Base-by-base conservation (phyloP, 2,329 filamentous ascomycete genomes). In the Pseudocercospora musae region DNA sequence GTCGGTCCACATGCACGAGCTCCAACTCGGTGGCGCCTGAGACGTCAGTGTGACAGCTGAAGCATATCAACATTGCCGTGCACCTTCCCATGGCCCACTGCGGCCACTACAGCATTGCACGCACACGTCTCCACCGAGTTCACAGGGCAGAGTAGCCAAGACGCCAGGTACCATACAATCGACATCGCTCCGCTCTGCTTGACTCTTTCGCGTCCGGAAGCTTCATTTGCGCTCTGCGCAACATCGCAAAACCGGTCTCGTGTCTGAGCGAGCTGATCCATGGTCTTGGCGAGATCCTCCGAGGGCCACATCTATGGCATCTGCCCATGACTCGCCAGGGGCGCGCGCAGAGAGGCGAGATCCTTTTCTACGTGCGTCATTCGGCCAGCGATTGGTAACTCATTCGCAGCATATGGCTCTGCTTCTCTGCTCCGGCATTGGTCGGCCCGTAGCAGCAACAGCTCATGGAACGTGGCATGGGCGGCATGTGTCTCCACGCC, bases 251-350 rank as follows among this genome's bases (percentile, higher is more conserved):
- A 46, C 2, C 18, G 18, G 42, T 46, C 42, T 46, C 18, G 23
- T n/a, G 1, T 46, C 42, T 23, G 18, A 46, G 18, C 18, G 23
- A 54, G 58, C 49, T 29, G 21, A 52, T 60, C 49, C 15, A 55
- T 50, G 37, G 27, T 27, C 46, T 53, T 59, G 48, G 57, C 33
- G 42, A 13, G 21, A 18, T 46, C 46, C 31, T 3, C 33, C 37
- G 33, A 33, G 23, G 29, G 48, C 20, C 50, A 53, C 25, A 33
- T 33, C 29, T 15, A 53, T 54, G 25, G 21, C 50, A 54, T 54
- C 25, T 31, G 21, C 58, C 49, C 42, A 46, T 60, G 58, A 60
- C 50, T 60, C 58, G 50, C 46, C 50, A n/a, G n/a, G n/a, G n/a
- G n/a, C n/a, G n/a, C n/a, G n/a, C n/a, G n/a, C n/a, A n/a, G n/a